A percentile compares a stretch with the other conserved stretches of the same genome.
These are phyloP conservation scores for Heliamphora exappendiculata DNA, from an alignment of 148 eudicot species.

Conservation along the genomic window DNA sequence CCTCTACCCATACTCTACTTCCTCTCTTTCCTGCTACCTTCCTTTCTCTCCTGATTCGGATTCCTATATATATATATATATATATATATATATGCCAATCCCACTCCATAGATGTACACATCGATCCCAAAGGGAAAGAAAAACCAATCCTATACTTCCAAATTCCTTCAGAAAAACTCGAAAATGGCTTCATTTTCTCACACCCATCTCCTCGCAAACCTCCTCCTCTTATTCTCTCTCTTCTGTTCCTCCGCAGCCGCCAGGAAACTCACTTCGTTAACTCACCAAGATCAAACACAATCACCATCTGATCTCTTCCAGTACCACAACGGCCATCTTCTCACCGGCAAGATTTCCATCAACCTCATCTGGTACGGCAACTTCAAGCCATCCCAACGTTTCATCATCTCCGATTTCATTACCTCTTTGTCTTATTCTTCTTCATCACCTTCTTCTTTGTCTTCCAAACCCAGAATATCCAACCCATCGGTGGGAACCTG, in stretches of 20 bases:
- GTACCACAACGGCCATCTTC: constrained; percentile 32
- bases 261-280: not conserved
- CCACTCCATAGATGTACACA: too few relatives aligned
- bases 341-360: constrained; percentile 25
- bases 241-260: not conserved
- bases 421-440: constrained; percentile 17
- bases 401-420: constrained; percentile 33
- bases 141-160: too few relatives aligned
- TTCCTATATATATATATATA: too few relatives aligned
- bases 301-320: not conserved
- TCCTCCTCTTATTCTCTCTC: not conserved
- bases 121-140: too few relatives aligned
- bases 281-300: not conserved
- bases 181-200: not conserved
- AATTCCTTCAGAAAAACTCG: not conserved
- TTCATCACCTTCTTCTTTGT: too few relatives aligned
- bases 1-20: too few relatives aligned
- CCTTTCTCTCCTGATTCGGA: too few relatives aligned
- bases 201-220: not conserved
- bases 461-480: not conserved
- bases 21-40: too few relatives aligned
- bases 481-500: constrained; percentile 31
- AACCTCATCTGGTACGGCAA: constrained; percentile 44
- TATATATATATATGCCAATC: too few relatives aligned
- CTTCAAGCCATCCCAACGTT: constrained; percentile 32